Percentiles rank a stretch among this genome's conserved stretches.
phyloP scores from a whole-genome alignment of 202 grass and related monocot species.

The Setaria italica region DNA sequence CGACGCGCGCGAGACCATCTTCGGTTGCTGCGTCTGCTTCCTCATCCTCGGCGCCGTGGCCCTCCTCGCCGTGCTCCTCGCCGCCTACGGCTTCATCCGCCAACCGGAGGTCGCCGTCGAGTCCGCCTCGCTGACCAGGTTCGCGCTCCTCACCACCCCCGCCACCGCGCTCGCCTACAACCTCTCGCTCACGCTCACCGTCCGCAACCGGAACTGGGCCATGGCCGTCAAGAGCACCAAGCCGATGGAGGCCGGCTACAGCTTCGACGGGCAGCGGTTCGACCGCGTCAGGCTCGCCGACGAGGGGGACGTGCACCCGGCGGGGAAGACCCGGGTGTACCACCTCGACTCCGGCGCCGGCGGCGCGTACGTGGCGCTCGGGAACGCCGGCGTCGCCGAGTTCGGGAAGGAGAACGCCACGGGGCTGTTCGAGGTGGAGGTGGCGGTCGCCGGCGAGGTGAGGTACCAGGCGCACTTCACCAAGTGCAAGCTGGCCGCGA shows the following conservation, averaged over 20 bases:
- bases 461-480: conserved; percentile 37
- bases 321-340: conserved; percentile 43
- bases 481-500: conserved; percentile 30
- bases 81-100: conserved; percentile 50
- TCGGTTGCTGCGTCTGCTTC: conserved; percentile 31
- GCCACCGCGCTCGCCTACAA: conserved; percentile 48
- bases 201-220: conserved; percentile 56
- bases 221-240: conserved; percentile 52
- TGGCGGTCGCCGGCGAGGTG: conserved; percentile 38
- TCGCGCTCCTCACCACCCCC: conserved; percentile 16
- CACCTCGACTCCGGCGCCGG: not conserved
- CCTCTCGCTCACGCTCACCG: conserved; percentile 43
- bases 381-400: conserved; percentile 44
- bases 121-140: conserved; percentile 38
- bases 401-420: conserved; percentile 33
- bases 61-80: conserved; percentile 32
- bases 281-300: conserved; percentile 44
- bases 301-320: conserved; percentile 13
- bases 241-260: conserved; percentile 41
- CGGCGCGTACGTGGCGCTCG: conserved; percentile 29
- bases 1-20: conserved; percentile 29
- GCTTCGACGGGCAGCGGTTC: conserved; percentile 49
- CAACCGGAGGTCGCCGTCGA: conserved; percentile 33
- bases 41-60: not conserved
- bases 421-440: conserved; percentile 45